phyloP scores from a whole-genome alignment of 2,329 filamentous ascomycete species.

The Mycosphaerelloides madeirae region DNA sequence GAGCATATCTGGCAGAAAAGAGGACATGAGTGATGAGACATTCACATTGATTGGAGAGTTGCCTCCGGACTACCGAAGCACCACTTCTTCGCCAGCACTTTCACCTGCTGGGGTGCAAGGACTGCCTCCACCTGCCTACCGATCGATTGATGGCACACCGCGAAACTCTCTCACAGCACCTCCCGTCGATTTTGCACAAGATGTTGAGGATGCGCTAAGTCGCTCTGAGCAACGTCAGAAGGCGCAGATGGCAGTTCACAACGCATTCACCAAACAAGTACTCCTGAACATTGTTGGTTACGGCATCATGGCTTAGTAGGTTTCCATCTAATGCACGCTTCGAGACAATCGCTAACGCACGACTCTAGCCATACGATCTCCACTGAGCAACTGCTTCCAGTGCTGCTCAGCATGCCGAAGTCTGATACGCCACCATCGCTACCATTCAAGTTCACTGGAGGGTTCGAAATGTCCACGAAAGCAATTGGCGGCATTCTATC shows the following conservation, averaged over 20 bases:
- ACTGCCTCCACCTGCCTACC: constrained; percentile 31
- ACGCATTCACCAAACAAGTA: constrained; percentile 78
- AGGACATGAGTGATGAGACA: constrained; percentile 52
- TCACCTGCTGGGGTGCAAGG: constrained; percentile 21
- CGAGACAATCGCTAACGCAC: constrained; percentile 2
- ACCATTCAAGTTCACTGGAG: constrained; percentile 84
- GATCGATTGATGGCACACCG: constrained; percentile 29
- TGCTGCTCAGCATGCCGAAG: constrained; percentile 73
- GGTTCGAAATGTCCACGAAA: constrained; percentile 77
- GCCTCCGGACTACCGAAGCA: constrained; percentile 64
- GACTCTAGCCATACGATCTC: constrained; percentile 82
- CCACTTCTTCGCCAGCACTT: constrained; percentile 51
- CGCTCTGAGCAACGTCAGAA: constrained; percentile 26
- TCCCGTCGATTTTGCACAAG: constrained; percentile 19
- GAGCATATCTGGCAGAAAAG: constrained; percentile 36
- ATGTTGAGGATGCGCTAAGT: constrained; percentile 22
- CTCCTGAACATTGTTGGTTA: constrained; percentile 84
- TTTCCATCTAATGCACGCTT: constrained; percentile 27
- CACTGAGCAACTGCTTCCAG: constrained; percentile 87
- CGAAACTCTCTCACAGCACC: constrained; percentile 17
- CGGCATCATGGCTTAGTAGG: constrained; percentile 91
- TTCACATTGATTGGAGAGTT: constrained; percentile 61
- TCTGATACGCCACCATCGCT: constrained; percentile 51
- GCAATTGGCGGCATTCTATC: constrained; percentile 84
- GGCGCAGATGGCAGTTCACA: constrained; percentile 38